Percentiles rank a stretch among this genome's conserved stretches.
Conservation (phyloP, 805 yeast genomes). For the Blastobotrys americana region DNA sequence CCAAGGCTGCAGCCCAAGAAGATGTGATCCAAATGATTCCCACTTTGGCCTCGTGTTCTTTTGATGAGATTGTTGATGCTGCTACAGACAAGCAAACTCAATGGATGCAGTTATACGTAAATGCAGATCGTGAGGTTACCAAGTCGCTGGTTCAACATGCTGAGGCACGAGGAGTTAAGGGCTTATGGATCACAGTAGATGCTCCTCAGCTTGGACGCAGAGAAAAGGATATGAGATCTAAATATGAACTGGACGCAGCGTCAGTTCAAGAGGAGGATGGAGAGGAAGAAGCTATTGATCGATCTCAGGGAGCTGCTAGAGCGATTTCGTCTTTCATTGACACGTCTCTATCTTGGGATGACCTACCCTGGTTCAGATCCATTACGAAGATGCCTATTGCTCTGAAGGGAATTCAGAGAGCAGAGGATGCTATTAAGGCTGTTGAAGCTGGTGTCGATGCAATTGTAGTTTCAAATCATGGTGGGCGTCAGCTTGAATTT, state of each 20-base stretch:
- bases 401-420: constrained; percentile 78
- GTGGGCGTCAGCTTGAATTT: constrained; percentile 82
- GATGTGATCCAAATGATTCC: constrained; percentile 84
- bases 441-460: constrained; percentile 66
- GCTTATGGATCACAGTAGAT: constrained; percentile 83
- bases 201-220: constrained; percentile 89
- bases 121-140: constrained; percentile 63
- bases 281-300: constrained; percentile 44
- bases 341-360: constrained; percentile 58
- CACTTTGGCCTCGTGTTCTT: constrained; percentile 79
- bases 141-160: constrained; percentile 59
- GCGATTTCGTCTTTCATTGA: constrained; percentile 85
- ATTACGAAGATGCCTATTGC: constrained; percentile 60
- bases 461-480: constrained; percentile 81
- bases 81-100: constrained; percentile 62
- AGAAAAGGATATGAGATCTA: constrained; percentile 75
- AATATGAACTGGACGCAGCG: constrained; percentile 48
- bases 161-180: constrained; percentile 67
- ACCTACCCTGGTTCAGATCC: constrained; percentile 47
- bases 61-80: constrained; percentile 76
- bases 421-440: constrained; percentile 70
- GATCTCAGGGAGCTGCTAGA: constrained; percentile 75
- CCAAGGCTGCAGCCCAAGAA: constrained; percentile 71
- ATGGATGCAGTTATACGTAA: constrained; percentile 86
- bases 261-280: constrained; percentile 36